Conservation (phyloP, 805 yeast species). For the Wickerhamomyces xylosicus region DNA sequence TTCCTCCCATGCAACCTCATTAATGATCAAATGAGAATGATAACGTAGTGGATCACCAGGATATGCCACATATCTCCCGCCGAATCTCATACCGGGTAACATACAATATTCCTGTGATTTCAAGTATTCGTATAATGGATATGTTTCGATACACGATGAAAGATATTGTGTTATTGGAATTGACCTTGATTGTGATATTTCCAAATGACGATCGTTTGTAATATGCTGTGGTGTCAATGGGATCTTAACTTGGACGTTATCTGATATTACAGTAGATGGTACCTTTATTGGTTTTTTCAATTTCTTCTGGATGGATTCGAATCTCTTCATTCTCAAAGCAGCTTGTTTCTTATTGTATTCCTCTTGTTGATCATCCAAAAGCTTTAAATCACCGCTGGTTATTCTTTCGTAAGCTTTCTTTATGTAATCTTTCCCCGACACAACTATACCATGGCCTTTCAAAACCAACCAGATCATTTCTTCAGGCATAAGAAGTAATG, state of each 20-base stretch:
- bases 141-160: not conserved
- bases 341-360: slow-evolving; percentile 4
- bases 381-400: slow-evolving; percentile 8
- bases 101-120: slow-evolving; percentile 36
- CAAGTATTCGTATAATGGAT: slow-evolving; percentile 8
- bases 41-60: slow-evolving; percentile 92
- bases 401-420: slow-evolving; percentile 7
- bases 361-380: slow-evolving; percentile 7
- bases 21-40: slow-evolving; percentile 78
- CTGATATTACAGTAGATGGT: not conserved
- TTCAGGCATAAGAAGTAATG: slow-evolving; percentile 61
- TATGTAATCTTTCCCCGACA: slow-evolving; percentile 31
- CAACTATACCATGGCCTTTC: slow-evolving; percentile 26
- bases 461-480: slow-evolving; percentile 61
- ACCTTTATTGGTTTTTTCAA: not conserved
- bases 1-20: slow-evolving; percentile 36
- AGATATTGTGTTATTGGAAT: not conserved
- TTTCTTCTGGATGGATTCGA: slow-evolving; percentile 1
- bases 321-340: slow-evolving; percentile 2
- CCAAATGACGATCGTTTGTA: slow-evolving; percentile 8
- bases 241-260: slow-evolving; percentile 6
- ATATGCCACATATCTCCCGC: slow-evolving; percentile 80
- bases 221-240: slow-evolving; percentile 10
- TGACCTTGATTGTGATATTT: slow-evolving; percentile 1
- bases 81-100: slow-evolving; percentile 85